Evolutionary conservation across 345 rosid genomes (phyloP).

Genomic region (Dovyalis caffra): DNA sequence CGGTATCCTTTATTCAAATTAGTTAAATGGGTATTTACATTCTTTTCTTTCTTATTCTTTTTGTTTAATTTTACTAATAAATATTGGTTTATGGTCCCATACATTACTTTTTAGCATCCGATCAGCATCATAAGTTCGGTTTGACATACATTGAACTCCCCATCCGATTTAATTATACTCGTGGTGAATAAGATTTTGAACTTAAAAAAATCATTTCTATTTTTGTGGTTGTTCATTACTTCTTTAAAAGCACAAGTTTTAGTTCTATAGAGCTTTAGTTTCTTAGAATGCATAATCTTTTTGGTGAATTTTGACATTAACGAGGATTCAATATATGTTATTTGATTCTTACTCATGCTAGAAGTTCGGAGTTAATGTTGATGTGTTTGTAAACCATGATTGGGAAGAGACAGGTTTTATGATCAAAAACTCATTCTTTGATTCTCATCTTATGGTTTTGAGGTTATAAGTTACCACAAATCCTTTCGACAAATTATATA

Average conservation of each 20-base stretch:
- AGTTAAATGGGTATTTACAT: background rate
- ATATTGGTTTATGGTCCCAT: too few species aligned
- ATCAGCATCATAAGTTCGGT: too few species aligned
- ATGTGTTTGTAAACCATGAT: conserved; percentile 64
- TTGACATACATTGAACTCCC: too few species aligned
- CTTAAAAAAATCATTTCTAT: too few species aligned
- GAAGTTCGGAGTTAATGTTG: conserved; percentile 75
- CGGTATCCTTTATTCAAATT: conserved; percentile 44
- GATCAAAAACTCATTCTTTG: background rate
- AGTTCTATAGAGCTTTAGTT: background rate
- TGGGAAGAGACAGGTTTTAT: conserved; percentile 67
- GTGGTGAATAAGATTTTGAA: too few species aligned
- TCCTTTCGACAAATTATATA: background rate
- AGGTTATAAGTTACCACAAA: background rate
- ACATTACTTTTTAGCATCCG: too few species aligned
- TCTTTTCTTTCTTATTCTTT: background rate
- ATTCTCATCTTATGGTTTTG: background rate
- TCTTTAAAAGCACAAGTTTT: background rate
- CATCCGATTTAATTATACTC: too few species aligned
- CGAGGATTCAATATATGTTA: conserved; percentile 61
- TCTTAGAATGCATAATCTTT: background rate
- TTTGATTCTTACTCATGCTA: conserved; percentile 56
- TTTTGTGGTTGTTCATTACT: background rate
- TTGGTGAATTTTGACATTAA: conserved; percentile 22
- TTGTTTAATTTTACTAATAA: background rate